Base-by-base conservation (phyloP, 2,329 filamentous ascomycete genomes). In the Cercospora zeae-maydis region DNA sequence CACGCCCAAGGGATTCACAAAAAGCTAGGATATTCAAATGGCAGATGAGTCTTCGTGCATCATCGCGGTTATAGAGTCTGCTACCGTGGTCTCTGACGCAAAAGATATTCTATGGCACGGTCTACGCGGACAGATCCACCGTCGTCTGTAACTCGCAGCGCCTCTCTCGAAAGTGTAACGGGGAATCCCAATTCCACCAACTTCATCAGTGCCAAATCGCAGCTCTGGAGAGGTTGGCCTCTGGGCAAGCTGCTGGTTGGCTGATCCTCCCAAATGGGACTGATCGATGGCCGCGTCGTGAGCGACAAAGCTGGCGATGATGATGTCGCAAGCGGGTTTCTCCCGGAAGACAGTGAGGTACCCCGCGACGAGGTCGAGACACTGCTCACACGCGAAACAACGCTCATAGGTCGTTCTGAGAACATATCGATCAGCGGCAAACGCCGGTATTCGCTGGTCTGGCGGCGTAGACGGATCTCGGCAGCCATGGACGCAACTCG, bases 101-200 rank as follows among this genome's bases (percentile, higher is more conserved):
- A 70, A 65, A 88, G 74, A 61, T 86, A 70, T 62, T 84, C 81
- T 21, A 87, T 80, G 0, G 86, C 86, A 4, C 81, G 79, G 67
- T 86, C 80, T 9, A 84, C 78, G 61, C 86, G 77, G 65, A 88
- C 75, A 0, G 84, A 84, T 66, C 86, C 83, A 0, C 85, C 86
- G 13, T 80, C 80, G 71, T 88, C 86, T 4, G 85, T 88, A 67
- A 82, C 79, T 42, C 81, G 80, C 16, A 88, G 74, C 16, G 86
- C 86, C 69, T 82, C 80, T 62, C 82, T 81, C 7, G 84, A 85
- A 65, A 85, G 79, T 16, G 80, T 78, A 14, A 80, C 75, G 7
- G 78, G 78, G 66, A 88, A 88, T 0, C 86, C 86, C 72, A 88
- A 83, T 36, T 85, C 81, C 4, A 86, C 83, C 61, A 88, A 82